Percentiles rank a stretch among this genome's conserved stretches.
Evolutionary conservation across 140 eudicot species (phyloP).

Genomic region (Stevia rebaudiana): DNA sequence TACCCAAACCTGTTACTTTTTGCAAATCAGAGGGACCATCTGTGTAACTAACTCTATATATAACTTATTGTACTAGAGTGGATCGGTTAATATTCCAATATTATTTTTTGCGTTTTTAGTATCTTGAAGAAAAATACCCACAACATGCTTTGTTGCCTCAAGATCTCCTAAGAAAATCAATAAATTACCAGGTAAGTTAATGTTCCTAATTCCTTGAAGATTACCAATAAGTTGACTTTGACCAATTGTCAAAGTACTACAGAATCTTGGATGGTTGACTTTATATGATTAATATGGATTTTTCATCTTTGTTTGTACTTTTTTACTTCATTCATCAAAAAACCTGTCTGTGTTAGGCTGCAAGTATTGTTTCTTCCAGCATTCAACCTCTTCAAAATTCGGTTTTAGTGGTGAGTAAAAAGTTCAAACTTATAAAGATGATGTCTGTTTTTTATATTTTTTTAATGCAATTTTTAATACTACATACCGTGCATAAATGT

Average conservation of each 20-base stretch:
- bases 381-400: conserved; percentile 73
- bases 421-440: not conserved
- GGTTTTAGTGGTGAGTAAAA: conserved; percentile 52
- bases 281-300: not conserved
- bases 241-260: not conserved
- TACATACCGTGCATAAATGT: not conserved
- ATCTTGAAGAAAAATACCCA: conserved; percentile 39
- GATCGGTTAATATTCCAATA: not conserved
- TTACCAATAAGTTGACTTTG: not conserved
- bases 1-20: too few relatives aligned
- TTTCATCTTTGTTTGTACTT: not conserved
- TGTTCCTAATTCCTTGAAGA: not conserved
- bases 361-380: conserved; percentile 67
- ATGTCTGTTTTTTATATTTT: not conserved
- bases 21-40: too few relatives aligned
- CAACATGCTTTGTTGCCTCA: conserved; percentile 35
- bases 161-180: conserved; percentile 28
- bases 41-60: too few relatives aligned
- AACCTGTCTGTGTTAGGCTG: conserved; percentile 43
- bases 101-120: conserved; percentile 16
- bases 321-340: not conserved
- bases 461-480: not conserved
- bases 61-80: not conserved
- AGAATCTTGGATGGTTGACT: conserved; percentile 4
- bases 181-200: conserved; percentile 17